Evolutionary conservation across 176 grass and related monocot species (phyloP), one percentile per base, ranked within the genome.

Genomic region (Aegilops sharonensis): DNA sequence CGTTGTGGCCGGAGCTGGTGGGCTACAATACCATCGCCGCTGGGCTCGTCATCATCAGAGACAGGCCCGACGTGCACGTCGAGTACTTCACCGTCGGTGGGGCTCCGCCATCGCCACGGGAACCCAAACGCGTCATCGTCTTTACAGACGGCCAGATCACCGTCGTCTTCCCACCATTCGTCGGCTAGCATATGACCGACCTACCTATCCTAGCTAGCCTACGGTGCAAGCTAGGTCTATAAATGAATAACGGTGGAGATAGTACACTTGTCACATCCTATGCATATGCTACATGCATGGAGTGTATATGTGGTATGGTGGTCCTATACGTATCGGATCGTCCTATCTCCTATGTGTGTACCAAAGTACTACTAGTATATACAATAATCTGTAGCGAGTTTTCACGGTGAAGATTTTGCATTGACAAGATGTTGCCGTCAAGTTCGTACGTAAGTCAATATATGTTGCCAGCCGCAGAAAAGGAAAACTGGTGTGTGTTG

Each of bases 1-100:
- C 17, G 23, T 8, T 47, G 10, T 85, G 84, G 84, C 64, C 84
- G 64, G 84, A 85, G 84, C 1, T 79, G 75, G 75, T 86, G 48
- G 75, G 84, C 0, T 43, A 11, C 10, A n/a, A 50, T 48, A 15
- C 40, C 14, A 4, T 73, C 3, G 7, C 0, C 2, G 81, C 81
- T 35, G 68, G 3, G 52, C 2, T 83, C 8, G 21, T 0, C 34
- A 74, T 83, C 68, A 0, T 5, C 14, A 6, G 37, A 68, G 81
- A 83, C 31, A 61, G 81, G 81, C 68, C n/a, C 0, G 68, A 45
- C n/a, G 68, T 74, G 9, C 18, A 14, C 2, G n/a, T 83, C 14
- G 0, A 6, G 2, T 0, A 72, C 67, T 59, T 29, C 50, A 0
- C 2, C 14, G 74, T 68, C 61, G 73, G 42, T 7, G 3, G 20